Conservation (phyloP, 2,329 filamentous ascomycete genomes). For the Phialocephala subalpina region DNA sequence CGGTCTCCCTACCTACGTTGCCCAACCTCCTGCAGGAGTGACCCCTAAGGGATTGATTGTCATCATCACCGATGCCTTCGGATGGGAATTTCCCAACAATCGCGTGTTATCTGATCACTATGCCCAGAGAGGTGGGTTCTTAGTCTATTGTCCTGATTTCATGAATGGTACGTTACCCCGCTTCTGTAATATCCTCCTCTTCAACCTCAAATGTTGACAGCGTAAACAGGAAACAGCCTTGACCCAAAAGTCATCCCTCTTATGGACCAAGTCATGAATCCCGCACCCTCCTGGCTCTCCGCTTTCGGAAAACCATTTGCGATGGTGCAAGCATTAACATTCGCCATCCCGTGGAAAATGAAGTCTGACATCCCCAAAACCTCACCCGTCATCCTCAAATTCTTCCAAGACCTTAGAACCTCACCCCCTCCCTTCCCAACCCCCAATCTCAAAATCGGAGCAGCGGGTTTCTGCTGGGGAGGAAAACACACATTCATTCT, state of each 20-base stretch:
- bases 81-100: slow-evolving; percentile 57
- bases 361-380: slow-evolving; percentile 2
- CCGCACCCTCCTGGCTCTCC: slow-evolving; percentile 26
- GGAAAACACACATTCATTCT: slow-evolving; percentile 61
- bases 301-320: slow-evolving; percentile 45
- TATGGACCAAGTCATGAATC: slow-evolving; percentile 30
- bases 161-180: slow-evolving; percentile 50
- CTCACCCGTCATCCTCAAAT: slow-evolving; percentile 46
- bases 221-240: slow-evolving; percentile 16
- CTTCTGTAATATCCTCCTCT: neutral
- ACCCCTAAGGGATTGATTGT: slow-evolving; percentile 53
- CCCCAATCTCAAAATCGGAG: slow-evolving; percentile 53
- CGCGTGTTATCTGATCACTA: slow-evolving; percentile 57
- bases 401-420: slow-evolving; percentile 47
- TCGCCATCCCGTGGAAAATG: slow-evolving; percentile 35
- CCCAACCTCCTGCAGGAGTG: slow-evolving; percentile 43
- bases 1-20: slow-evolving; percentile 54
- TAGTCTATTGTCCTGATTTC: slow-evolving; percentile 60
- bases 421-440: slow-evolving; percentile 34
- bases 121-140: slow-evolving; percentile 51
- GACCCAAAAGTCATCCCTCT: slow-evolving; percentile 19
- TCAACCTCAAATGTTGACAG: neutral
- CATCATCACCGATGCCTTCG: slow-evolving; percentile 58
- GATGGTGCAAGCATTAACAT: slow-evolving; percentile 51
- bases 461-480: slow-evolving; percentile 70